A percentile compares a stretch with the other conserved stretches of the same genome.
These are phyloP conservation scores for Boletellus deceptivus DNA, from an alignment of 1,284 basidiomycete species.

Conservation along the genomic window DNA sequence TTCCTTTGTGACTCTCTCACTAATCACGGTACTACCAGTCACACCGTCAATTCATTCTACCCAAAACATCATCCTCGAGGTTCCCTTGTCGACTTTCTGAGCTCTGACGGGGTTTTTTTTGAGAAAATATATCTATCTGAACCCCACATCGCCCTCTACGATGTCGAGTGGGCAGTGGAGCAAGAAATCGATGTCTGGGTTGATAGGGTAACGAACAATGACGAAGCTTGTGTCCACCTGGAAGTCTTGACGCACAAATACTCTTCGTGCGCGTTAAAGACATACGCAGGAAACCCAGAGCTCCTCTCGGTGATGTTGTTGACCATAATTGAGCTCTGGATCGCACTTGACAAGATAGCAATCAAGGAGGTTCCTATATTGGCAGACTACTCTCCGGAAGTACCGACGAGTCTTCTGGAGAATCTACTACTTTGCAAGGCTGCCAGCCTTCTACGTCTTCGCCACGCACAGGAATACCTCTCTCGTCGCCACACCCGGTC, in stretches of 20 bases:
- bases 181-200: conserved; percentile 33
- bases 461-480: conserved; percentile 31
- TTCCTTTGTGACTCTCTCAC: conserved; percentile 26
- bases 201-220: conserved; percentile 4
- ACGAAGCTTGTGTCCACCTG: conserved; percentile 12
- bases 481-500: conserved; percentile 21
- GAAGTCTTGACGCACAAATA: conserved; percentile 30
- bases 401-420: conserved; percentile 37
- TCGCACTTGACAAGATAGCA: conserved; percentile 41
- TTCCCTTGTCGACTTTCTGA: conserved; percentile 12
- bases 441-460: conserved; percentile 26
- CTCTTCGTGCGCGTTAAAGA: conserved; percentile 16
- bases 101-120: conserved; percentile 9
- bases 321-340: conserved; percentile 44
- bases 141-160: conserved; percentile 24
- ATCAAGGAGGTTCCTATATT: conserved; percentile 37
- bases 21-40: neutral
- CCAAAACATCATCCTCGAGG: conserved; percentile 5
- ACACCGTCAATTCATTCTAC: conserved; percentile 9
- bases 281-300: conserved; percentile 39
- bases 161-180: conserved; percentile 34
- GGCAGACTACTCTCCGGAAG: conserved; percentile 44
- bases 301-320: conserved; percentile 42
- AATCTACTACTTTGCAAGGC: conserved; percentile 39
- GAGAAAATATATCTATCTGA: conserved; percentile 6